Evolutionary conservation across 257 asterid species (phyloP).

Genomic region (Solanum clarkiae): DNA sequence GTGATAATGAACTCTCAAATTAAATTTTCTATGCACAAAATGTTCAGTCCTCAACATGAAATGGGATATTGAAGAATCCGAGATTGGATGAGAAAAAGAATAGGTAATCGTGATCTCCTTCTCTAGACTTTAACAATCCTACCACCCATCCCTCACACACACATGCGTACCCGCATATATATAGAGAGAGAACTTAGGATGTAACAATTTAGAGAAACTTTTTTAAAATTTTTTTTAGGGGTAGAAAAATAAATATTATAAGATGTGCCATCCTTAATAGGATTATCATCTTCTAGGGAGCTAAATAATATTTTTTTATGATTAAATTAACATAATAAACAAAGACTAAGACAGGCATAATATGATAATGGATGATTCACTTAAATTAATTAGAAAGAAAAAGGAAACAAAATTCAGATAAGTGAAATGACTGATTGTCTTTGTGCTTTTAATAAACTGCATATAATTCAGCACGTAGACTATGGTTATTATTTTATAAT

Average conservation of each 20-base stretch:
- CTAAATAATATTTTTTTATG: neutral
- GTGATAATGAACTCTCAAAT: neutral
- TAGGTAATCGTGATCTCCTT: too few relatives aligned
- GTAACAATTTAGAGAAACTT: neutral
- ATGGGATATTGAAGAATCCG: fast-evolving
- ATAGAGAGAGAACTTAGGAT: too few relatives aligned
- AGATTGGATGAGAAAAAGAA: too few relatives aligned
- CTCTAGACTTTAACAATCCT: too few relatives aligned
- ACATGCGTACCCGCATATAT: too few relatives aligned
- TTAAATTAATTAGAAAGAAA: neutral
- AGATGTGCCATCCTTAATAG: conserved; percentile 12
- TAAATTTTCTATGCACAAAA: fast-evolving
- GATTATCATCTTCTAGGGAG: conserved; percentile 4
- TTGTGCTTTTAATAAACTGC: neutral
- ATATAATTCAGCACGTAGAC: too few relatives aligned
- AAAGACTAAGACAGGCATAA: neutral
- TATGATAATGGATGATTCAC: neutral
- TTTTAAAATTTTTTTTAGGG: neutral
- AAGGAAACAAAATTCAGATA: neutral
- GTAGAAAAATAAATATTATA: neutral
- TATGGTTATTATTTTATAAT: neutral
- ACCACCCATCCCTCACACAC: too few relatives aligned
- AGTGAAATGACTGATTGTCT: neutral
- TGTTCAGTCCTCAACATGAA: neutral
- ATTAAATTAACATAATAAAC: neutral